A percentile compares a stretch with the other conserved stretches of the same genome.
These are phyloP conservation scores for Phytopythium boreale DNA, from an alignment of 352 stramenopile species.

Conservation along the genomic window DNA sequence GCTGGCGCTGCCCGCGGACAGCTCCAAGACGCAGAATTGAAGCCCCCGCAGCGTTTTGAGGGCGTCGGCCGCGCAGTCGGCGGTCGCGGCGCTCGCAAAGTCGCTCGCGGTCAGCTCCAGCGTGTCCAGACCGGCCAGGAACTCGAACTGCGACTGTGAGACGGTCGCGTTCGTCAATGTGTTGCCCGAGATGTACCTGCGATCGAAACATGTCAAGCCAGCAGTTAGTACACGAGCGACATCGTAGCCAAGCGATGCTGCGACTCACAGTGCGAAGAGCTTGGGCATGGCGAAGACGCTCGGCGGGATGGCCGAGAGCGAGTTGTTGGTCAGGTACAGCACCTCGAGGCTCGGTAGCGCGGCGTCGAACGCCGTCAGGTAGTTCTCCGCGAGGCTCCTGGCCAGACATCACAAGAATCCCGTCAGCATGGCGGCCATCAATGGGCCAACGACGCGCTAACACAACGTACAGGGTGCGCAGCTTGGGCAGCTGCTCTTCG, in stretches of 20 bases:
- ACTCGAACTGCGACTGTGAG: conserved; percentile 22
- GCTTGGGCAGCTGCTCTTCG: not conserved
- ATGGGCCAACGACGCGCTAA: too few species aligned
- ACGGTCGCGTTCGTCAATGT: not conserved
- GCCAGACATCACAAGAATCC: not conserved
- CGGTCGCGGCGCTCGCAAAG: not conserved
- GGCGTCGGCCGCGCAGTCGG: not conserved
- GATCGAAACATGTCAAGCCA: too few species aligned
- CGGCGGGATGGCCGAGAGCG: conserved; percentile 14
- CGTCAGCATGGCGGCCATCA: too few species aligned
- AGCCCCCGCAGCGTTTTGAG: conserved; percentile 1
- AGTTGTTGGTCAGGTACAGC: conserved; percentile 17
- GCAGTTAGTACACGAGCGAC: not conserved
- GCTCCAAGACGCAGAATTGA: not conserved
- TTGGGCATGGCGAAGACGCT: conserved; percentile 4
- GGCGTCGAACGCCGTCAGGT: conserved; percentile 2
- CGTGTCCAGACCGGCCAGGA: conserved; percentile 20
- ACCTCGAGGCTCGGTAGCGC: conserved; percentile 2
- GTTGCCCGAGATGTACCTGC: conserved; percentile 5
- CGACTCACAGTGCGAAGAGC: conserved; percentile 15
- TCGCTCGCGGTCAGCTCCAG: not conserved
- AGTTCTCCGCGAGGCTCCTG: conserved; percentile 5
- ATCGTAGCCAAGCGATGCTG: not conserved
- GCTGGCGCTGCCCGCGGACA: not conserved
- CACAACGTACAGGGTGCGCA: not conserved